A percentile compares a stretch with the other conserved stretches of the same genome.
Conservation (phyloP, 1,284 basidiomycete species). For the Lignosus rhinocerotis region DNA sequence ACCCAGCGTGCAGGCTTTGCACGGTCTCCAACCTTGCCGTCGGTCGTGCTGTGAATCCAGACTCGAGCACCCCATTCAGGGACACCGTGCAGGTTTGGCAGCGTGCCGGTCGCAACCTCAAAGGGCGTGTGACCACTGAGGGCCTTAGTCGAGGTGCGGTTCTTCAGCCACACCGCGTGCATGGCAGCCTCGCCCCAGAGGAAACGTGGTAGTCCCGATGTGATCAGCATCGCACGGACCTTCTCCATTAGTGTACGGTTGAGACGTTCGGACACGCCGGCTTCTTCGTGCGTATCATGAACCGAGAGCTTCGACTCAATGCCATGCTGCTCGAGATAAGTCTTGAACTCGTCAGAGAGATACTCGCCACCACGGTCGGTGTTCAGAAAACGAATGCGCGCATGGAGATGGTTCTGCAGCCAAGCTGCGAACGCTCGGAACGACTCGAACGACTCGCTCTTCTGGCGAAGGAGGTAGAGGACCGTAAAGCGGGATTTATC, state of each 20-base stretch:
- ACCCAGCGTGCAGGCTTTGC: constrained; percentile 28
- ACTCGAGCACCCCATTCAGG: constrained; percentile 11
- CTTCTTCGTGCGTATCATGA: constrained; percentile 3
- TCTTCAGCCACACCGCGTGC: constrained; percentile 29
- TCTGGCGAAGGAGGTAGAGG: constrained; percentile 19
- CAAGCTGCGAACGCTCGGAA: constrained; percentile 23
- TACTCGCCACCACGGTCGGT: constrained; percentile 9
- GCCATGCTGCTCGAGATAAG: constrained; percentile 33
- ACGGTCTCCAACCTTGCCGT: background rate
- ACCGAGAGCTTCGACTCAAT: constrained; percentile 23
- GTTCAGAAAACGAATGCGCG: background rate
- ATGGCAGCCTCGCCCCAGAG: constrained; percentile 32
- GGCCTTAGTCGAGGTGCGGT: constrained; percentile 17
- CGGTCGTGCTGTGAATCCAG: constrained; percentile 6
- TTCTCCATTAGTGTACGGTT: constrained; percentile 27
- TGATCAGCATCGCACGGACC: constrained; percentile 16
- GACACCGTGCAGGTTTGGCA: constrained; percentile 17
- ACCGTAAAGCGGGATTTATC: constrained; percentile 18
- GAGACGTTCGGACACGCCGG: constrained; percentile 7
- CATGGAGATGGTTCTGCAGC: constrained; percentile 11
- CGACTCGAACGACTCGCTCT: constrained; percentile 23
- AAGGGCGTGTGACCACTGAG: constrained; percentile 16
- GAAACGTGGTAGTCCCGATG: constrained; percentile 23
- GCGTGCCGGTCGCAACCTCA: constrained; percentile 16
- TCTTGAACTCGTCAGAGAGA: constrained; percentile 4